Percentiles rank a stretch among this genome's conserved stretches.
These are phyloP conservation scores for Cinnamomum chago DNA, from an alignment of 164 flowering plant genomes.

Conservation along the genomic window DNA sequence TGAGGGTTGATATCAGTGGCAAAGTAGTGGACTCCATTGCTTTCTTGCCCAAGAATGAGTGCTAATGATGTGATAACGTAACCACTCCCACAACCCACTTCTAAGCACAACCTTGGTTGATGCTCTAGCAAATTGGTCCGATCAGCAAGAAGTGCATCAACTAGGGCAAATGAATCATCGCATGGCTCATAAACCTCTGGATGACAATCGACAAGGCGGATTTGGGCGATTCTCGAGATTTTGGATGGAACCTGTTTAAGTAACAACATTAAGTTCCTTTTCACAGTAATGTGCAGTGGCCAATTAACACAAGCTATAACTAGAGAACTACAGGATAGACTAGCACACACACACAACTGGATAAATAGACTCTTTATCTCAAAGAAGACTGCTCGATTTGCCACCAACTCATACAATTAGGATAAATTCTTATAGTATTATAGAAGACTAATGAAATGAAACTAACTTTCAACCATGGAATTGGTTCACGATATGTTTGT, in stretches of 20 bases:
- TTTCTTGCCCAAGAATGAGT: constrained; percentile 58
- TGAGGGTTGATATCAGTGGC: constrained; percentile 88
- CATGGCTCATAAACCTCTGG: constrained; percentile 95
- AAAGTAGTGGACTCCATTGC: constrained; percentile 36
- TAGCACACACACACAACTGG: not conserved
- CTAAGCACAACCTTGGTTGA: constrained; percentile 64
- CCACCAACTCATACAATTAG: too few relatives aligned
- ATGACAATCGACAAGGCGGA: constrained; percentile 72
- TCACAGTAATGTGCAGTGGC: too few relatives aligned
- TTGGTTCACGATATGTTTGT: not conserved
- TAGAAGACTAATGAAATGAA: too few relatives aligned
- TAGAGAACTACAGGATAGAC: not conserved
- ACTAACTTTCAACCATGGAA: not conserved
- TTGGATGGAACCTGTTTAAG: constrained; percentile 20
- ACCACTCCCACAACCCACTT: constrained; percentile 92
- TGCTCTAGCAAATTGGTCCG: constrained; percentile 53
- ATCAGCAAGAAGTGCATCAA: constrained; percentile 88
- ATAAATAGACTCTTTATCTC: not conserved
- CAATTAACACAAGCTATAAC: not conserved
- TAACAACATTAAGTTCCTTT: not conserved
- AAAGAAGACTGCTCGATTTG: not conserved
- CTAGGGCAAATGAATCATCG: constrained; percentile 92
- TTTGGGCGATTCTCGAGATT: constrained; percentile 57
- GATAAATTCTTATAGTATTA: too few relatives aligned
- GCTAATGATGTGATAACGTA: constrained; percentile 87